Evolutionary conservation across 2,329 filamentous ascomycete species (phyloP), one percentile per base, ranked within the genome.

Genomic region (Aspergillus sp.): DNA sequence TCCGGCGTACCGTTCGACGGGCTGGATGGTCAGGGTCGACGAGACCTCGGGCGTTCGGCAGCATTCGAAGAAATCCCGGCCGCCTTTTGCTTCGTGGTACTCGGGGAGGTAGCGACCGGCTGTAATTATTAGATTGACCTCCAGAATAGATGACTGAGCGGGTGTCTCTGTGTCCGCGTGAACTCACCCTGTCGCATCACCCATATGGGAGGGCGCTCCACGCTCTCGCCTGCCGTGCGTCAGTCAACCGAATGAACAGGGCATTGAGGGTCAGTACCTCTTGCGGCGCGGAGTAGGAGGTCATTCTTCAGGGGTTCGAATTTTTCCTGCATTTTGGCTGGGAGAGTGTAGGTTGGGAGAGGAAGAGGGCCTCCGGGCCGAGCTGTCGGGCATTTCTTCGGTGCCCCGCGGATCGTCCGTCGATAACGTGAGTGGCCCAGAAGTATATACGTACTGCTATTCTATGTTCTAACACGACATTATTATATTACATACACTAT

Each of bases 71-170:
- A 98, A 98, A 67, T 98, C 91, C 44, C 81, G 77, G 33, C 65
- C 72, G 47, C 82, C 89, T 66, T 98, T 98, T 39, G 83, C 89
- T 66, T 93, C 75, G 59, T 98, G 91, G 61, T 98, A 98, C 63
- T 98, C 91, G 42, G 89, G 91, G 14, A 98, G 82, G 60, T 98
- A 98, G 50, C 91, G 82, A 39, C 91, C 91, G 54, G 91, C 91
- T 94, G 45, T 34, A 35, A 40, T 41, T n/a, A n/a, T n/a, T n/a
- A n/a, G n/a, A n/a, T n/a, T n/a, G n/a, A n/a, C n/a, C n/a, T n/a
- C n/a, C n/a, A 24, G 12, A 26, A 28, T 33, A 41, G 10, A 12
- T n/a, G n/a, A n/a, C n/a, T n/a, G n/a, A n/a, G n/a, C n/a, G n/a
- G n/a, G n/a, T n/a, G n/a, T n/a, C n/a, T n/a, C n/a, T n/a, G n/a